Conservation (phyloP, 495 filamentous ascomycete species). For the Penicillium arizonense region DNA sequence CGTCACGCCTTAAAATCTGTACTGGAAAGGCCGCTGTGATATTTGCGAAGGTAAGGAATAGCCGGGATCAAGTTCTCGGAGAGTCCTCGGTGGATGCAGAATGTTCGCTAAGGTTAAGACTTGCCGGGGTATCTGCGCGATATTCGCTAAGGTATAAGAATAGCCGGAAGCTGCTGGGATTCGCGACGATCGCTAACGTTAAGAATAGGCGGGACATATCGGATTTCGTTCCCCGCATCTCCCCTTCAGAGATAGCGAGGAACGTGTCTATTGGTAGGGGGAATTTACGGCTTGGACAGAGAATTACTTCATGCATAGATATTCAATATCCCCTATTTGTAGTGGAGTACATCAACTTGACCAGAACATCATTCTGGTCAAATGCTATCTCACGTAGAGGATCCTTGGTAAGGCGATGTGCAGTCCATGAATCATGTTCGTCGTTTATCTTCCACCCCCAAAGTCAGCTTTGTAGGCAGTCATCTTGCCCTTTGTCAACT, state of each 20-base stretch:
- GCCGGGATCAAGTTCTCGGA: neutral
- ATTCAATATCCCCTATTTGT: too few relatives aligned
- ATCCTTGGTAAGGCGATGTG: neutral
- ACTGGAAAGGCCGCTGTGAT: too few relatives aligned
- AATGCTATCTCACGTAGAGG: neutral
- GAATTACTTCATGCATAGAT: too few relatives aligned
- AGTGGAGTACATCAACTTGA: neutral
- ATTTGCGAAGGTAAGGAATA: neutral
- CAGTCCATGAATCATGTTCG: neutral
- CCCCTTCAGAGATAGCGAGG: too few relatives aligned
- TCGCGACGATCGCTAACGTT: slow-evolving; percentile 17
- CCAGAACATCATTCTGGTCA: neutral
- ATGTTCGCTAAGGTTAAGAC: neutral
- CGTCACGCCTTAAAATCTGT: too few relatives aligned
- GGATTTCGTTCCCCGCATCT: too few relatives aligned
- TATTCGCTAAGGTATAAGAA: slow-evolving; percentile 27
- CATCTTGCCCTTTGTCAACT: slow-evolving; percentile 73
- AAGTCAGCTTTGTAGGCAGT: slow-evolving; percentile 65
- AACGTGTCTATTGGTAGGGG: too few relatives aligned
- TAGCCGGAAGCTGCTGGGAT: slow-evolving; percentile 11
- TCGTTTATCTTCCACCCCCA: slow-evolving; percentile 39
- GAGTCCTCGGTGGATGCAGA: neutral
- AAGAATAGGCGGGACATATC: slow-evolving; percentile 19
- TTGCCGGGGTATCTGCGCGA: slow-evolving; percentile 2
- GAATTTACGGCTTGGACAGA: too few relatives aligned